phyloP scores from a whole-genome alignment of 441 rosid genomes.

The Erodium trifolium region DNA sequence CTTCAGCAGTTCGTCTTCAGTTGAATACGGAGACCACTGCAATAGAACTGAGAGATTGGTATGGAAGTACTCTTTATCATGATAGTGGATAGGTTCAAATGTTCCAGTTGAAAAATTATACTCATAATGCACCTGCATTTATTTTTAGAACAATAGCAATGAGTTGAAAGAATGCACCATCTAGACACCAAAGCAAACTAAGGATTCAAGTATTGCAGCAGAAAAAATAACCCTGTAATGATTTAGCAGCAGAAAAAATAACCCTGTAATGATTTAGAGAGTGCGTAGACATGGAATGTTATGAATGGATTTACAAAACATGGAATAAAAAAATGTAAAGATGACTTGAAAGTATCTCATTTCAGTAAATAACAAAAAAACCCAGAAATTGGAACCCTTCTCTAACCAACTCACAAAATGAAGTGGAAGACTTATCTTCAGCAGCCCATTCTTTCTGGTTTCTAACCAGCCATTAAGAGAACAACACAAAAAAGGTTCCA shows the following conservation, averaged over 20 bases:
- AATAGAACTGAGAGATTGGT: conserved; percentile 18
- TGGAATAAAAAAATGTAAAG: neutral
- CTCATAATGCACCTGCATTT: conserved; percentile 17
- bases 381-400: too few relatives aligned
- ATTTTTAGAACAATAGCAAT: neutral
- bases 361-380: neutral
- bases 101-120: conserved; percentile 8
- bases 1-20: conserved; percentile 22
- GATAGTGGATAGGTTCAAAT: conserved; percentile 8
- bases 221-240: neutral
- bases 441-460: too few relatives aligned
- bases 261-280: neutral
- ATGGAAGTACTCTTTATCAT: conserved; percentile 13
- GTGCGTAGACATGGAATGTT: neutral
- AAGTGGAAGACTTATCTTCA: too few relatives aligned
- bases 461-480: too few relatives aligned
- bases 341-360: neutral
- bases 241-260: neutral
- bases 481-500: too few relatives aligned
- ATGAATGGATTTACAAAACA: neutral
- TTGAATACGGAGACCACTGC: conserved; percentile 27
- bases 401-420: too few relatives aligned
- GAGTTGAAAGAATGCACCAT: neutral
- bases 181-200: neutral
- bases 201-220: neutral